phyloP scores from a whole-genome alignment of 2,329 filamentous ascomycete species.

The Fusarium goolgardi region DNA sequence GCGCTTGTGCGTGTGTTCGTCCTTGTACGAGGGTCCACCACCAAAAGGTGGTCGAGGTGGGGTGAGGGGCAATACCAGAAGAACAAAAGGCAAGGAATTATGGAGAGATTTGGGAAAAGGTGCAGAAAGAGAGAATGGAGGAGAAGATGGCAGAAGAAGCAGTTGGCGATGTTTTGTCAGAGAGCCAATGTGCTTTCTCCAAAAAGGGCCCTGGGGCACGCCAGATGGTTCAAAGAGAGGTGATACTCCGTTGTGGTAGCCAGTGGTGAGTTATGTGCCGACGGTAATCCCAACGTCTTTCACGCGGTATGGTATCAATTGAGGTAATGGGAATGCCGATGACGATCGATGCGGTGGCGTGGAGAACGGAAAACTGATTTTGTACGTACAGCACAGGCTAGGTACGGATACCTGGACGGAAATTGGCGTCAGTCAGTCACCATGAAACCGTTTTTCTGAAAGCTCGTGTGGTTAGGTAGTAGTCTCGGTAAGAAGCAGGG shows the following conservation, averaged over 20 bases:
- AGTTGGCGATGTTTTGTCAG: slow-evolving; percentile 29
- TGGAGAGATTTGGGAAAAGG: slow-evolving; percentile 31
- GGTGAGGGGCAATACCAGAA: slow-evolving; percentile 34
- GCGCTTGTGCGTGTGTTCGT: slow-evolving; percentile 23
- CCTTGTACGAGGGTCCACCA: slow-evolving; percentile 38
- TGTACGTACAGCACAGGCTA: slow-evolving; percentile 3
- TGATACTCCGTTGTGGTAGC: slow-evolving; percentile 13
- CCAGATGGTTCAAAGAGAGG: slow-evolving; percentile 10
- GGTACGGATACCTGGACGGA: slow-evolving; percentile 1
- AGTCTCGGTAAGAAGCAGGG: slow-evolving; percentile 32
- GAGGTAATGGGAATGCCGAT: slow-evolving; percentile 41
- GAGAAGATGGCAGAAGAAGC: slow-evolving; percentile 26
- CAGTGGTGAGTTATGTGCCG: slow-evolving; percentile 30
- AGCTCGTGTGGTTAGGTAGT: slow-evolving; percentile 10
- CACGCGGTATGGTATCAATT: slow-evolving; percentile 10
- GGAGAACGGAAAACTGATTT: slow-evolving; percentile 24
- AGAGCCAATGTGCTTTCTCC: slow-evolving; percentile 13
- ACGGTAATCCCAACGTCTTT: slow-evolving; percentile 36
- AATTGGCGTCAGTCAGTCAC: slow-evolving; percentile 34
- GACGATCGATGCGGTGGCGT: slow-evolving; percentile 47
- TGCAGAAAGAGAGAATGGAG: slow-evolving; percentile 31
- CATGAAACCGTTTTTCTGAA: slow-evolving; percentile 34
- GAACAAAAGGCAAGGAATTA: slow-evolving; percentile 22
- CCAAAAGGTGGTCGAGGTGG: slow-evolving; percentile 31
- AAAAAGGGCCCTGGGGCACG: slow-evolving; percentile 13